phyloP scores from a whole-genome alignment of 129 eudicot species.

The Centella asiatica region DNA sequence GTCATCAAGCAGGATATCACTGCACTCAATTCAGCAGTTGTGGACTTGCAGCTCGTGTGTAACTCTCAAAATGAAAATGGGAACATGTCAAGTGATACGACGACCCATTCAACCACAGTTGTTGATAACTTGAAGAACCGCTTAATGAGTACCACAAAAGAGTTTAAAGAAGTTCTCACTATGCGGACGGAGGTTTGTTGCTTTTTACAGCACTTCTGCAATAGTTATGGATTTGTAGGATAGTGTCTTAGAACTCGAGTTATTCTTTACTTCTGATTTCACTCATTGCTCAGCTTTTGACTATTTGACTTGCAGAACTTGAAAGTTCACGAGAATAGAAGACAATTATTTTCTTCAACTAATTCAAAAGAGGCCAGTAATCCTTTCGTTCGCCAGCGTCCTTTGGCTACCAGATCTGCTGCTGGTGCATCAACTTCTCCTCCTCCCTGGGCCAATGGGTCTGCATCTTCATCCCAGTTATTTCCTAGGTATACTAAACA shows the following conservation, averaged over 20 bases:
- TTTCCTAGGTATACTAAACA: constrained; percentile 54
- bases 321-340: constrained; percentile 72
- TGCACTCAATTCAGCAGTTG: constrained; percentile 83
- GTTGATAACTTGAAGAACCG: constrained; percentile 87
- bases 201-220: not conserved
- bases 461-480: constrained; percentile 51
- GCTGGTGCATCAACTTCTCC: constrained; percentile 44
- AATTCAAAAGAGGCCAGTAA: constrained; percentile 59
- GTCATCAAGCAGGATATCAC: constrained; percentile 93
- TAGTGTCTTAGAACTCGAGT: not conserved
- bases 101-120: constrained; percentile 81
- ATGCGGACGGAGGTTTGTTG: constrained; percentile 83
- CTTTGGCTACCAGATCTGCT: constrained; percentile 47
- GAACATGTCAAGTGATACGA: constrained; percentile 61
- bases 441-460: constrained; percentile 75
- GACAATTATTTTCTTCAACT: constrained; percentile 66
- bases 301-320: constrained; percentile 47
- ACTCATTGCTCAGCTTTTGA: constrained; percentile 4
- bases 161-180: constrained; percentile 94
- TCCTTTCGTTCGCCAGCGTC: constrained; percentile 90
- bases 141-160: constrained; percentile 80
- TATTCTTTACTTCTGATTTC: not conserved
- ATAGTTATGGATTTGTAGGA: not conserved
- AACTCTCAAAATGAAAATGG: constrained; percentile 66
- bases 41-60: constrained; percentile 76